Percentiles rank a stretch among this genome's conserved stretches.
Conservation (phyloP, 768 basidiomycete genomes). For the Galerina marginata region DNA sequence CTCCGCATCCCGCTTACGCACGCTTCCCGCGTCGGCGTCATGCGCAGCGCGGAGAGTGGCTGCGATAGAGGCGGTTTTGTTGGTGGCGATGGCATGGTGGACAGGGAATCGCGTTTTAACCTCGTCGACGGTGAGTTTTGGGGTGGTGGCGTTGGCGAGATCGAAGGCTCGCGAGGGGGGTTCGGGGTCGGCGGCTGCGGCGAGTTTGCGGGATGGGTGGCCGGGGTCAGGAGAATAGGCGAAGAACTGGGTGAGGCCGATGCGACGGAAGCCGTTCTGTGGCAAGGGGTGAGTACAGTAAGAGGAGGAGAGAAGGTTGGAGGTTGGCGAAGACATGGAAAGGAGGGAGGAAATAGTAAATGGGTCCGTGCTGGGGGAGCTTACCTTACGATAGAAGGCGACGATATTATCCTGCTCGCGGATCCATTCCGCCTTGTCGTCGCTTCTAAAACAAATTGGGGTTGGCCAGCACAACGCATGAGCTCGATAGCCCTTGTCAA, state of each 20-base stretch:
- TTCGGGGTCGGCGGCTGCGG: conserved; percentile 3
- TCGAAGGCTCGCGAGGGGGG: not conserved
- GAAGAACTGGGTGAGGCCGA: not conserved
- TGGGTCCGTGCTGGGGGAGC: not conserved
- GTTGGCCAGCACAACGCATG: conserved; percentile 29
- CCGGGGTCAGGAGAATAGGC: not conserved
- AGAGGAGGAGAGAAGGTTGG: not conserved
- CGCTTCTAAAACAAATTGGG: conserved; percentile 10
- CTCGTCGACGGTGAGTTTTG: not conserved
- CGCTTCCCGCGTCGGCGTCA: not conserved
- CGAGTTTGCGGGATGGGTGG: not conserved
- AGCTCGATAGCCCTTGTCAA: conserved; percentile 20
- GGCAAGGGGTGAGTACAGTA: not conserved
- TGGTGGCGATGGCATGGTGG: conserved; percentile 3
- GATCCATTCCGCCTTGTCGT: not conserved
- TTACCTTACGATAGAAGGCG: conserved; percentile 9
- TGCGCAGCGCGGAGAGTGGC: conserved; percentile 1
- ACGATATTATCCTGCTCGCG: not conserved
- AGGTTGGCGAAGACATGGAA: not conserved
- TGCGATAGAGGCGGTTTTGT: not conserved
- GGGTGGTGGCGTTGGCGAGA: not conserved
- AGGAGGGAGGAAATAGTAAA: not conserved
- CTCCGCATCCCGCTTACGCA: conserved; percentile 1
- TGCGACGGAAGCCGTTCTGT: conserved; percentile 32
- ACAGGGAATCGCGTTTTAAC: conserved; percentile 8